These are phyloP conservation scores for Fusarium keratoplasticum DNA, from an alignment of 2,329 filamentous ascomycete genomes.

Conservation along the genomic window DNA sequence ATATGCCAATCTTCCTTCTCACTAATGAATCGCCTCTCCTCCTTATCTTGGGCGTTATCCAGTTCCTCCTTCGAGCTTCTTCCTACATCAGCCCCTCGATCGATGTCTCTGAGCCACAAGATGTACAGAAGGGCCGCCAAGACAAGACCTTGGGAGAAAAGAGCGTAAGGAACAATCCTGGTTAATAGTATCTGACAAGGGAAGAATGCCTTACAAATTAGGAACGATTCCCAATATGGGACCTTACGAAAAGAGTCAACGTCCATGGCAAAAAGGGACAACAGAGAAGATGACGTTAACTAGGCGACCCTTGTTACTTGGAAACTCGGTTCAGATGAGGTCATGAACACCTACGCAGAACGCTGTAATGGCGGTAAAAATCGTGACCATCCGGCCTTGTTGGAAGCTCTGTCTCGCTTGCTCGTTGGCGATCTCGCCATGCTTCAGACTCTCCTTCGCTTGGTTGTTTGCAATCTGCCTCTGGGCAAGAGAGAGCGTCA, in stretches of 20 bases:
- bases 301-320: background rate
- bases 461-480: background rate
- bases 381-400: background rate
- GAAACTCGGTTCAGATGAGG: background rate
- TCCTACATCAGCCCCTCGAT: background rate
- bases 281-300: background rate
- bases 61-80: background rate
- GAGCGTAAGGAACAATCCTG: background rate
- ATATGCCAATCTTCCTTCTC: background rate
- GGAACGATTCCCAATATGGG: background rate
- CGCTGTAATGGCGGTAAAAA: background rate
- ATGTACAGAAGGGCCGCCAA: background rate
- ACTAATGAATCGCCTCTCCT: background rate
- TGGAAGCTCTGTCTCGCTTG: background rate
- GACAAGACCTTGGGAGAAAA: background rate
- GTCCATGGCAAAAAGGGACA: background rate
- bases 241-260: background rate
- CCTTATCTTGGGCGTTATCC: accelerated
- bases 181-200: too few species aligned
- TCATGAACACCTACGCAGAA: background rate
- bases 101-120: background rate
- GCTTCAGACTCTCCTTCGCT: background rate
- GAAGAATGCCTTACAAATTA: background rate
- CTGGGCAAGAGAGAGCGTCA: background rate
- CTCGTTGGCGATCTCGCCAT: background rate